Percentiles rank a stretch among this genome's conserved stretches.
Evolutionary conservation across 768 basidiomycete species (phyloP).

Genomic region (Xanthoconium stramineum): DNA sequence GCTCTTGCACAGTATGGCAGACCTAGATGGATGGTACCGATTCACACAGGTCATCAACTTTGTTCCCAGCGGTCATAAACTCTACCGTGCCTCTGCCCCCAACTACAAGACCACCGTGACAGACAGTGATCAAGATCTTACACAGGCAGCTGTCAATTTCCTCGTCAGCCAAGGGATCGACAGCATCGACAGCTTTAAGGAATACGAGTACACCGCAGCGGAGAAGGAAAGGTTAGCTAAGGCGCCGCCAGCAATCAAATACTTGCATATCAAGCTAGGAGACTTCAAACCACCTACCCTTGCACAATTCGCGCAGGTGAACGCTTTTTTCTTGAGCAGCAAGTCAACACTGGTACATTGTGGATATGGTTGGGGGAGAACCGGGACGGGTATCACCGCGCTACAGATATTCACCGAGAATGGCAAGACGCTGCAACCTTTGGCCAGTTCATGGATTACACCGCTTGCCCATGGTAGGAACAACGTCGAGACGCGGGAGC

Average conservation of each 20-base stretch:
- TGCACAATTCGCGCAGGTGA: slow-evolving; percentile 15
- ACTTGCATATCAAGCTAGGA: slow-evolving; percentile 17
- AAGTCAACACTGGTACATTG: slow-evolving; percentile 11
- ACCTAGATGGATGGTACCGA: slow-evolving; percentile 14
- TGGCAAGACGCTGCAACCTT: neutral
- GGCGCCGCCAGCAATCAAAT: slow-evolving; percentile 9
- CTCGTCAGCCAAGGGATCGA: slow-evolving; percentile 15
- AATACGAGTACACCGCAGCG: slow-evolving; percentile 6
- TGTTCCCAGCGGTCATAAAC: slow-evolving; percentile 11
- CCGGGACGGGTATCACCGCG: slow-evolving; percentile 10
- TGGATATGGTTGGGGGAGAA: slow-evolving; percentile 11
- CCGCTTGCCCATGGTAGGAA: neutral
- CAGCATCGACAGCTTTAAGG: slow-evolving; percentile 23
- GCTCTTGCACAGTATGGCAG: slow-evolving; percentile 4
- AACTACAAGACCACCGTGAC: slow-evolving; percentile 2
- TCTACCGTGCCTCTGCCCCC: slow-evolving; percentile 24
- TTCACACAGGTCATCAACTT: slow-evolving; percentile 12
- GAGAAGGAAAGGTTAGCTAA: slow-evolving; percentile 6
- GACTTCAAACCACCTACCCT: slow-evolving; percentile 22
- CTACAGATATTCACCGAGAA: slow-evolving; percentile 3
- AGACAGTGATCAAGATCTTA: slow-evolving; percentile 12
- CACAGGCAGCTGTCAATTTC: slow-evolving; percentile 12
- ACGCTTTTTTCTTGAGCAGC: slow-evolving; percentile 11
- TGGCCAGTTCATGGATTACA: neutral
- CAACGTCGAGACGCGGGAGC: slow-evolving; percentile 8